A percentile compares a stretch with the other conserved stretches of the same genome.
Evolutionary conservation across 2,329 filamentous ascomycete genomes (phyloP).

Genomic region (Fulvia fulva): DNA sequence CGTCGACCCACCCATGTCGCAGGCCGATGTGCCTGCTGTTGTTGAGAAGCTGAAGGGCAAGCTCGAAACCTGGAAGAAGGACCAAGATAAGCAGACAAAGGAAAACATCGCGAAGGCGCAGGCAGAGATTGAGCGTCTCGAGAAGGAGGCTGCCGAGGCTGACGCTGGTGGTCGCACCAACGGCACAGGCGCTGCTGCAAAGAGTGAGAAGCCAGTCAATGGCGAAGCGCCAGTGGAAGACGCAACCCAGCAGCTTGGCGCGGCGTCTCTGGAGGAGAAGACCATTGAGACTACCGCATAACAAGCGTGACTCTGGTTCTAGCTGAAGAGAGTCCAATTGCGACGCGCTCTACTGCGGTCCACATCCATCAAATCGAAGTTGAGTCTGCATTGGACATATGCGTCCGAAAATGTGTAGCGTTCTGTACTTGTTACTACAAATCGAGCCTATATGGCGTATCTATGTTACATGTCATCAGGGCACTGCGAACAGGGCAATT

Average conservation of each 20-base stretch:
- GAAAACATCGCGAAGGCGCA: constrained; percentile 97
- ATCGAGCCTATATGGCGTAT: not conserved
- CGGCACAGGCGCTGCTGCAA: constrained; percentile 42
- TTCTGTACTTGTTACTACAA: not conserved
- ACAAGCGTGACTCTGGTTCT: not conserved
- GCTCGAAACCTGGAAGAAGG: constrained; percentile 83
- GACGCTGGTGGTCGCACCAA: constrained; percentile 59
- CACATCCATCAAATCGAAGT: not conserved
- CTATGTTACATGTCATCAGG: no score
- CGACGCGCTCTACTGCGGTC: not conserved
- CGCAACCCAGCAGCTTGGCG: not conserved
- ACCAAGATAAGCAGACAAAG: constrained; percentile 85
- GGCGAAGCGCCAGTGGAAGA: not conserved
- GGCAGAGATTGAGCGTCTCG: constrained; percentile 85
- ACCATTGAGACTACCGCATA: not conserved
- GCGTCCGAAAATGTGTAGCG: not conserved
- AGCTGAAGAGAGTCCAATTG: not conserved
- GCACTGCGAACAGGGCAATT: no score
- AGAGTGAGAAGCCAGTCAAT: constrained; percentile 29
- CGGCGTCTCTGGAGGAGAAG: not conserved
- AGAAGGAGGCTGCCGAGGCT: constrained; percentile 61
- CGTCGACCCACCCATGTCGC: constrained; percentile 82
- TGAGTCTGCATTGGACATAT: not conserved
- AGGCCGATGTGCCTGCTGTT: constrained; percentile 72
- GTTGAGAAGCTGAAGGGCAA: constrained; percentile 91